Base-by-base conservation (phyloP, 2,329 filamentous ascomycete genomes). In the Talaromyces sp. region DNA sequence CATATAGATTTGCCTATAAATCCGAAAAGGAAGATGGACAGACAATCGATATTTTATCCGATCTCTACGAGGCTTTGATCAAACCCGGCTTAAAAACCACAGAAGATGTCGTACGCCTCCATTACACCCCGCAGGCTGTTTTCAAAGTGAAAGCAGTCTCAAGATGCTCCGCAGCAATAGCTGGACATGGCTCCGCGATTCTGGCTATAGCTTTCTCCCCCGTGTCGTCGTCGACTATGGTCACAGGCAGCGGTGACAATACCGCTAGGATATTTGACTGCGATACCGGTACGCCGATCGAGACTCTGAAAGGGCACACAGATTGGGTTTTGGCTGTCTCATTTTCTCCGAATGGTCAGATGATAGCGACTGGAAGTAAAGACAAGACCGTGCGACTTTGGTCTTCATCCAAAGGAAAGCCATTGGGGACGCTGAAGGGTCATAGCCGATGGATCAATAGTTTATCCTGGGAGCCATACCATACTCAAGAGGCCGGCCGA, bases 191-290 rank as follows among this genome's bases (percentile, higher is more conserved):
- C 39, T 89, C 96, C 72, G 87, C 92, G 2, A 97, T 97, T 65
- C 80, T 97, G 21, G 84, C 89, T 31, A 87, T 89, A 2, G 86
- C 92, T 39, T 97, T 97, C 73, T 94, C 89, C 0, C 93, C 93
- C 0, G 82, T 83, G 37, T 85, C 83, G 6, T 93, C 89, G 25
- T 85, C 85, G 10, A 82, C 87, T 59, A 82, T 97, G 73, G 92
- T 91, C 0, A 96, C 90, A 1, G 94, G 93, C 0, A 91, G 88
- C 61, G 94, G 94, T 48, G 94, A 99, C 69, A 88, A 88, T 65
- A 97, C 92, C 1, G 93, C 92, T 0, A 80, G 93, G 58, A 87
- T 97, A 76, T 97, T 91, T 91, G 92, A 99, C 68, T 92, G 91
- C 51, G 90, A 97, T 67, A 97, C 91, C 0, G 92, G 92, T 50